Conservation (phyloP, 495 filamentous ascomycete genomes). For the Penicillium macrosclerotiorum region DNA sequence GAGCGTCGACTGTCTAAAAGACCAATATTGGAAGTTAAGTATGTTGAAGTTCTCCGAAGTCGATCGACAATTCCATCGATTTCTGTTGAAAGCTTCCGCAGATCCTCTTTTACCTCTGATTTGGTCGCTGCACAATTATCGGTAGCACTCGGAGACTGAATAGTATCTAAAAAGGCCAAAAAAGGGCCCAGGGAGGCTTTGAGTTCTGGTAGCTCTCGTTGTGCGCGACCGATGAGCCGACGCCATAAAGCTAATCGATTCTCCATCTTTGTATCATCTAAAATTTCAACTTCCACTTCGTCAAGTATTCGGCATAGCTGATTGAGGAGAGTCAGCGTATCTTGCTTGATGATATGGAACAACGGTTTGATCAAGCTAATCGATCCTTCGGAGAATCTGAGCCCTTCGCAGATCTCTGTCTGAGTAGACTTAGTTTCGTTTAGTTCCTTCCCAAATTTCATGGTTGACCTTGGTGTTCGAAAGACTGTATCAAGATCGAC, state of each 20-base stretch:
- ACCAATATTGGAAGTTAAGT: slow-evolving; percentile 13
- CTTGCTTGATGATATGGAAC: slow-evolving; percentile 6
- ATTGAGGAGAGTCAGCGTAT: slow-evolving; percentile 7
- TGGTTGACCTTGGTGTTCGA: not conserved
- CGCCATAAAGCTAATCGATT: slow-evolving; percentile 11
- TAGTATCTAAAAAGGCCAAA: not conserved
- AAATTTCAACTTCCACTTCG: slow-evolving; percentile 10
- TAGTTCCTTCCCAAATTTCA: not conserved
- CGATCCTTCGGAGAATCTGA: not conserved
- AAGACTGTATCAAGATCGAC: slow-evolving; percentile 12
- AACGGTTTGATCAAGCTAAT: not conserved
- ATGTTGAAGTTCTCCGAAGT: slow-evolving; percentile 1
- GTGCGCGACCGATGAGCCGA: slow-evolving; percentile 11
- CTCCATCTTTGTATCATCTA: slow-evolving; percentile 15
- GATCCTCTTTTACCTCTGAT: not conserved
- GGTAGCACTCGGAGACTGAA: not conserved
- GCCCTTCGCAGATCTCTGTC: not conserved
- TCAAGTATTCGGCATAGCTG: slow-evolving; percentile 8
- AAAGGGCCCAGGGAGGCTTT: slow-evolving; percentile 2
- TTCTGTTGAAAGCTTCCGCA: not conserved
- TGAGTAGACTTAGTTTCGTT: slow-evolving; percentile 3
- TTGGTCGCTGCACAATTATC: not conserved
- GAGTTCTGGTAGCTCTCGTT: slow-evolving; percentile 12
- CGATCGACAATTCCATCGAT: slow-evolving; percentile 2
- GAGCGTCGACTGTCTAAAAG: slow-evolving; percentile 19